A percentile compares a stretch with the other conserved stretches of the same genome.
Evolutionary conservation across 805 yeast genomes (phyloP).

Genomic region (Barnettozyma siamensis): DNA sequence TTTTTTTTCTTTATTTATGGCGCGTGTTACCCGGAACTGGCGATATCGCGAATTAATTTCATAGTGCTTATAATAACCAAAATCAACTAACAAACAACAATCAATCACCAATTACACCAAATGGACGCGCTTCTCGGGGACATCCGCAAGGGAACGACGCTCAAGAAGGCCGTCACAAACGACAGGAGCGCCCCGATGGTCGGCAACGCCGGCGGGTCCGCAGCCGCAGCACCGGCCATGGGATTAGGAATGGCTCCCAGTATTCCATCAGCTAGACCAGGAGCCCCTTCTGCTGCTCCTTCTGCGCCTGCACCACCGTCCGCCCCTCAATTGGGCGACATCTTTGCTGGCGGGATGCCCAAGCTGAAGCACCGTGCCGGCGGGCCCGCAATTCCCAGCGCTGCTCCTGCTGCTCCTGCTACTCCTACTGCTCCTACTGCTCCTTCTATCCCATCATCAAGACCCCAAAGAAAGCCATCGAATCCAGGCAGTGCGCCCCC

Average conservation of each 20-base stretch:
- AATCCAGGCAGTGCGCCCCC: constrained; percentile 12
- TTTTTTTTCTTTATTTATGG: too few species aligned
- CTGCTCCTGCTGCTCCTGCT: constrained; percentile 25
- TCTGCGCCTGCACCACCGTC: constrained; percentile 11
- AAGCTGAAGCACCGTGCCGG: constrained; percentile 17
- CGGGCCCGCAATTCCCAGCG: constrained; percentile 2
- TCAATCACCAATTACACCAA: too few species aligned
- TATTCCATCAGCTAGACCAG: constrained; percentile 13
- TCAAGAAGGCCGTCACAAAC: constrained; percentile 60
- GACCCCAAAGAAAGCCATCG: constrained; percentile 18
- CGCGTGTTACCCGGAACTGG: too few species aligned
- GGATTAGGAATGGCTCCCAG: constrained; percentile 13
- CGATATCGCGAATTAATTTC: neutral
- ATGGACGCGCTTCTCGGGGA: constrained; percentile 68
- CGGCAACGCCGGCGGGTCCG: constrained; percentile 13
- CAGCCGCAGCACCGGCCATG: constrained; percentile 8
- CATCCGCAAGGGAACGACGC: constrained; percentile 62
- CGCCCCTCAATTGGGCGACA: constrained; percentile 20
- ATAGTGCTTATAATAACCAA: too few species aligned
- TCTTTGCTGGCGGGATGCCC: constrained; percentile 24
- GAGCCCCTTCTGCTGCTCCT: constrained; percentile 15
- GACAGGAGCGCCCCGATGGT: constrained; percentile 60
- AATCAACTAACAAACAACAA: too few species aligned
- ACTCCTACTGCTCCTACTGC: constrained; percentile 23
- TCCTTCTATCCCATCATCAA: constrained; percentile 22